phyloP scores from a whole-genome alignment of 1,284 basidiomycete genomes.

The Fomitopsis schrenkii region DNA sequence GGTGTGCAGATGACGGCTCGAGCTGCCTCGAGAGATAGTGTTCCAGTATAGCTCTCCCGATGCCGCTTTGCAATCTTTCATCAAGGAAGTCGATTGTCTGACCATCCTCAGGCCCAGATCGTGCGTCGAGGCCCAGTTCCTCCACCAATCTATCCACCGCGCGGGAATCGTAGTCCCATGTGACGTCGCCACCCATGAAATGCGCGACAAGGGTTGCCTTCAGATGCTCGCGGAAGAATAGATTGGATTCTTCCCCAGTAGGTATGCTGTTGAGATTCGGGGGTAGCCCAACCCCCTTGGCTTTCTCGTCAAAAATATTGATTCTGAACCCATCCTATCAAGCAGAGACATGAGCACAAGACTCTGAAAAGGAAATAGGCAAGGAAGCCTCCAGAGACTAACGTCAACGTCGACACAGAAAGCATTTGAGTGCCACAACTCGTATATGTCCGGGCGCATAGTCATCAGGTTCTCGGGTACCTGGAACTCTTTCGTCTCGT shows the following conservation, averaged over 20 bases:
- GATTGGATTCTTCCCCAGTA: neutral
- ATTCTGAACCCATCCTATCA: neutral
- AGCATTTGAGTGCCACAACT: neutral
- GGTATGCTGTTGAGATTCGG: neutral
- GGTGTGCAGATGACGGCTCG: too few relatives aligned
- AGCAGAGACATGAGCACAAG: neutral
- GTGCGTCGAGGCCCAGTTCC: too few relatives aligned
- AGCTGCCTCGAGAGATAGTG: too few relatives aligned
- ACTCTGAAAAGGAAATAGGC: neutral
- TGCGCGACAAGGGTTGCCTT: neutral
- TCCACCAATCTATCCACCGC: too few relatives aligned
- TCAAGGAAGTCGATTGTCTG: neutral
- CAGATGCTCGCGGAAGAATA: neutral
- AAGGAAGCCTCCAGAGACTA: too few relatives aligned
- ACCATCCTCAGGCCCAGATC: too few relatives aligned
- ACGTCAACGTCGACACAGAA: neutral
- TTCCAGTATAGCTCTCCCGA: too few relatives aligned
- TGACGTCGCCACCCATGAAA: neutral
- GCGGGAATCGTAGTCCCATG: neutral
- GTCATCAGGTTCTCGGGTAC: neutral
- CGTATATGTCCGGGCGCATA: neutral
- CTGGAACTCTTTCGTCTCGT: neutral
- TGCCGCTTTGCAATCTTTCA: neutral
- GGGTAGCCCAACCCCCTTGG: neutral
- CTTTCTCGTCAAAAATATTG: neutral